phyloP scores from a whole-genome alignment of 2,329 filamentous ascomycete genomes.

The Biscogniauxia marginata region DNA sequence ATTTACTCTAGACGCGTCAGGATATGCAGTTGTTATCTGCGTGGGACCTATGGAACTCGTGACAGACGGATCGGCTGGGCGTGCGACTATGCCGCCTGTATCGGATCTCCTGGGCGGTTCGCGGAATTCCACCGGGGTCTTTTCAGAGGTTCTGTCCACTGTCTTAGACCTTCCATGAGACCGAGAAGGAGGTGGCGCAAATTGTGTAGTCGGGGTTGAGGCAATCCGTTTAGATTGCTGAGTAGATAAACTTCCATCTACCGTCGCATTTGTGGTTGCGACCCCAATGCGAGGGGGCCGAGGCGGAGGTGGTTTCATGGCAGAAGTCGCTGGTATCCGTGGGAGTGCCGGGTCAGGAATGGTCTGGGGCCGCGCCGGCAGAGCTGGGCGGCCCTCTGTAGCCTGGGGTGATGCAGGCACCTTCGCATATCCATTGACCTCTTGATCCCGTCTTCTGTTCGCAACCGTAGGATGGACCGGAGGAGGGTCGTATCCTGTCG shows the following conservation, averaged over 20 bases:
- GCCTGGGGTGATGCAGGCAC: conserved; percentile 39
- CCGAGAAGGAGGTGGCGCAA: conserved; percentile 41
- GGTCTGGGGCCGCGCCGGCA: conserved; percentile 49
- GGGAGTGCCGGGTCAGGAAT: conserved; percentile 33
- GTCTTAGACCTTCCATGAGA: conserved; percentile 50
- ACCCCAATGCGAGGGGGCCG: conserved; percentile 41
- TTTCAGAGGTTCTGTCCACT: conserved; percentile 45
- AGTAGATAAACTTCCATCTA: conserved; percentile 22
- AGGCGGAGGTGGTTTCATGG: conserved; percentile 43
- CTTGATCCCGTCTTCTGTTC: conserved; percentile 43
- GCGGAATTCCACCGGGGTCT: conserved; percentile 38
- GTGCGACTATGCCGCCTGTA: conserved; percentile 16
- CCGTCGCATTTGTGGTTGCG: conserved; percentile 17
- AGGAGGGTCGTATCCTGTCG: conserved; percentile 48
- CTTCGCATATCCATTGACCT: conserved; percentile 39
- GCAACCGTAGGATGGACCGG: conserved; percentile 50
- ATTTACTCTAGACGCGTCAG: conserved; percentile 82
- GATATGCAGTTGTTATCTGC: conserved; percentile 64
- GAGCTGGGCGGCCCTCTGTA: conserved; percentile 46
- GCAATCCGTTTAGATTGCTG: conserved; percentile 40
- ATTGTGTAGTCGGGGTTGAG: conserved; percentile 46
- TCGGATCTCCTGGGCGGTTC: conserved; percentile 26
- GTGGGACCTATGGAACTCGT: conserved; percentile 37
- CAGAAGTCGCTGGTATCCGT: conserved; percentile 25
- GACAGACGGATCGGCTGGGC: conserved; percentile 16